Conservation (phyloP, 2,329 filamentous ascomycete genomes). For the Cytospora schulzeri region DNA sequence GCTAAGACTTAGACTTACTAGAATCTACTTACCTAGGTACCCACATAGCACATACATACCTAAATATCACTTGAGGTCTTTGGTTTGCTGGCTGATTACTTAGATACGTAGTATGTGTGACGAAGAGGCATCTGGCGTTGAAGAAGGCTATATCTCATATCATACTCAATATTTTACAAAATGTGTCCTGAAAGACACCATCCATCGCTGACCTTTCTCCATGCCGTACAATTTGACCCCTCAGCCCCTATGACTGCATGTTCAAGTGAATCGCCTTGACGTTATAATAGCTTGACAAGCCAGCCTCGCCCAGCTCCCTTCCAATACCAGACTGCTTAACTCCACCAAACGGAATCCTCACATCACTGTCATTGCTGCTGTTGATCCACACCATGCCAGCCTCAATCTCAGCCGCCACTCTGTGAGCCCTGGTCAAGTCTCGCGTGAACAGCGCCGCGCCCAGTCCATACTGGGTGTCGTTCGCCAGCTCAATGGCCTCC, state of each 20-base stretch:
- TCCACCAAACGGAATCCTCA: slow-evolving; percentile 54
- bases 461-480: slow-evolving; percentile 58
- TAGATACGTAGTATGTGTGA: not conserved
- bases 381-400: slow-evolving; percentile 56
- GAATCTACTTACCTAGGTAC: no score
- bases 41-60: no score
- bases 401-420: slow-evolving; percentile 56
- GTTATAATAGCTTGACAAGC: slow-evolving; percentile 40
- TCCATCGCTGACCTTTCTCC: not conserved
- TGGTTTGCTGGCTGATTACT: not conserved
- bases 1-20: no score
- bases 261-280: slow-evolving; percentile 42
- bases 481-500: slow-evolving; percentile 40
- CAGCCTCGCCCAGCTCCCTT: slow-evolving; percentile 41
- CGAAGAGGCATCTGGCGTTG: not conserved
- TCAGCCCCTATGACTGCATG: slow-evolving; percentile 33
- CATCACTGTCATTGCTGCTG: slow-evolving; percentile 46
- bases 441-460: slow-evolving; percentile 61
- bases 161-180: not conserved
- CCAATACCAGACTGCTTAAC: slow-evolving; percentile 44
- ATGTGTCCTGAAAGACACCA: not conserved
- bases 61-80: no score
- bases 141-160: not conserved
- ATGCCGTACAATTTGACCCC: not conserved
- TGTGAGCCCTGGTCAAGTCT: slow-evolving; percentile 50